Evolutionary conservation across 148 eudicot genomes (phyloP), one percentile per base, ranked within the genome.

Genomic region (Vaccinium darrowii): DNA sequence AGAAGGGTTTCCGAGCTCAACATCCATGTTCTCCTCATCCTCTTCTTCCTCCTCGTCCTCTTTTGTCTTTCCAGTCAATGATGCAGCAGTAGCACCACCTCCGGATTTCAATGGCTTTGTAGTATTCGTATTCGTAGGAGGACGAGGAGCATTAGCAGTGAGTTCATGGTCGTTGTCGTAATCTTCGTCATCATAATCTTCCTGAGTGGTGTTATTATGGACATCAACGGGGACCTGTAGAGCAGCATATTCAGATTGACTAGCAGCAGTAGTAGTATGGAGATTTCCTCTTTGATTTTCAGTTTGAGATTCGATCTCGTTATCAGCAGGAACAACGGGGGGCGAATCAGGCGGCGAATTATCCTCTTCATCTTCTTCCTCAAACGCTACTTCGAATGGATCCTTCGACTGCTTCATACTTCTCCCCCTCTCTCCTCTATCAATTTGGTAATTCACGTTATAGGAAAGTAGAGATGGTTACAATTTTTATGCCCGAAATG

Each of bases 11-110:
- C 93, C 94, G 58, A 94, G 93, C 89, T 94, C 94, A 54, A 94
- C 90, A 43, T 95, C 98, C 96, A 94, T 93, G 87, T 94, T 94
- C 57, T 95, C 98, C 83, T 95, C 98, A 81, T 97, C 99, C 7
- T 69, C 74, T 69, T 93, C 94, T 10, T 93, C 95, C 33, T 93
- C 95, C 0, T 96, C 98, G 2, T 96, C 97, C 56, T 94, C 98
- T 84, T 94, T 94, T 60, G 60, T 65, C 89, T 94, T 94, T 60
- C 86, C 87, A 57, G 75, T 53, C 62, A 43, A 8, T 9, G 77
- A 85, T 39, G 76, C 81, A 52, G 86, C 85, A 69, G 87, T 86
- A 76, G 87, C 86, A 77, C 84, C 86, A 75, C 88, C 87, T 54
- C 88, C 82, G 78, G 90, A 90, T 84, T 88, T 85, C 53, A 88